These are phyloP conservation scores for Aspergillus heteromorphus DNA, from an alignment of 495 filamentous ascomycete species.

Conservation along the genomic window DNA sequence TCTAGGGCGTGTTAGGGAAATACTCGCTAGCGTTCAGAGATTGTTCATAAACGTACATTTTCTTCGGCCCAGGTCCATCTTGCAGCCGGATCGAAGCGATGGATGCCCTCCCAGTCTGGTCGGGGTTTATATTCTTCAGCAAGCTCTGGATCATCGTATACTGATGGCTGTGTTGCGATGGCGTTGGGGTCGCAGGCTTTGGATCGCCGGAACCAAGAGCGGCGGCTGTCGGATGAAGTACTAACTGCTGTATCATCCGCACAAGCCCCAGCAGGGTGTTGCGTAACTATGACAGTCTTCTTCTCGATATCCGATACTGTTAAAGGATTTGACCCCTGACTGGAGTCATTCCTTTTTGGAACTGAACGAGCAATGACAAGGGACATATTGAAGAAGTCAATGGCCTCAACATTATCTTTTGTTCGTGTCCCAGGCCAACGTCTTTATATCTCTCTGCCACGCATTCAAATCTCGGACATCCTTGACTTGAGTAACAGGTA, in stretches of 20 bases:
- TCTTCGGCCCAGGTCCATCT: constrained; percentile 51
- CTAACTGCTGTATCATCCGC: constrained; percentile 9
- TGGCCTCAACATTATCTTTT: neutral
- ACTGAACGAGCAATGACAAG: constrained; percentile 7
- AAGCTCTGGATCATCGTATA: constrained; percentile 46
- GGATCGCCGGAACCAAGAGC: constrained; percentile 25
- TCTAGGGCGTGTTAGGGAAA: neutral
- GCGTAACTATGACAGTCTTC: constrained; percentile 2
- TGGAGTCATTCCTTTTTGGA: neutral
- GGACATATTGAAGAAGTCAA: constrained; percentile 5
- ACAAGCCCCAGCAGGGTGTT: neutral
- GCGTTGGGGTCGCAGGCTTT: constrained; percentile 35
- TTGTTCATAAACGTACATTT: constrained; percentile 3
- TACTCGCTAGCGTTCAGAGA: neutral
- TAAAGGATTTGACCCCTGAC: neutral
- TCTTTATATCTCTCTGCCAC: neutral
- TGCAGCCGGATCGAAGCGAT: constrained; percentile 46
- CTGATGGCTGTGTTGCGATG: constrained; percentile 52
- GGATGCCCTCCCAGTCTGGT: constrained; percentile 47
- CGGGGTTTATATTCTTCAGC: constrained; percentile 48
- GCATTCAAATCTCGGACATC: neutral
- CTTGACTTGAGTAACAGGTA: neutral
- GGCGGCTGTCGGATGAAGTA: constrained; percentile 10
- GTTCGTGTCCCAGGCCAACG: neutral
- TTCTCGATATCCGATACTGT: constrained; percentile 5